A percentile compares a stretch with the other conserved stretches of the same genome.
Evolutionary conservation across 176 grass and related monocot genomes (phyloP).

Genomic region (sorghum (Sorghum bicolor)): DNA sequence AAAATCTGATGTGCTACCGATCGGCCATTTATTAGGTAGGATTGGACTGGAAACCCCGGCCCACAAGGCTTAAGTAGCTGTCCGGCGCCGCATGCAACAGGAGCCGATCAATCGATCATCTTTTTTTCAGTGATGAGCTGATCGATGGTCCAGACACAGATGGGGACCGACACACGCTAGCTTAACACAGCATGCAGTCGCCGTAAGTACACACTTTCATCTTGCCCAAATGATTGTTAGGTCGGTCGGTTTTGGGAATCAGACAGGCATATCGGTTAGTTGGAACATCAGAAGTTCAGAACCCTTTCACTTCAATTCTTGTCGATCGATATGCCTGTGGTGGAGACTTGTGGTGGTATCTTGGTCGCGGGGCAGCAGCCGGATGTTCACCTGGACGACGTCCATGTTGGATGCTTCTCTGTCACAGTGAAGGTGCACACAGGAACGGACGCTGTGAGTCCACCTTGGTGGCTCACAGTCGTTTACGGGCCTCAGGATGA

Average conservation of each 20-base stretch:
- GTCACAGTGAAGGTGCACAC: too few relatives aligned
- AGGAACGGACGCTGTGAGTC: too few relatives aligned
- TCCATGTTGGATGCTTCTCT: too few relatives aligned
- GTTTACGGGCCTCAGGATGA: too few relatives aligned
- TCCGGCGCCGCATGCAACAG: conserved; percentile 1
- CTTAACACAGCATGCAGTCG: neutral
- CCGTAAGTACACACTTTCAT: conserved; percentile 9
- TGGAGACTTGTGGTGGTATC: too few relatives aligned
- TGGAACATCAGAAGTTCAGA: neutral
- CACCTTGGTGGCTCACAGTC: too few relatives aligned
- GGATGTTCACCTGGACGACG: too few relatives aligned
- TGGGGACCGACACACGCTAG: neutral
- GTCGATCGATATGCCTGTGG: too few relatives aligned
- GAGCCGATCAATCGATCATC: neutral
- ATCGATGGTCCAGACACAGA: neutral
- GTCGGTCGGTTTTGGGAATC: neutral
- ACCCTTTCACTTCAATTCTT: neutral
- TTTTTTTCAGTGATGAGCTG: neutral
- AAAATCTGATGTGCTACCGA: neutral
- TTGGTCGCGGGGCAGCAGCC: too few relatives aligned
- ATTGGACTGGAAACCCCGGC: neutral
- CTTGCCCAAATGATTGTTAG: neutral
- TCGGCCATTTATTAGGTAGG: neutral
- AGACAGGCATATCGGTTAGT: neutral
- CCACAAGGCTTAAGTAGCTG: neutral